Evolutionary conservation across 2,329 filamentous ascomycete species (phyloP).

Genomic region (Fusarium sp.): DNA sequence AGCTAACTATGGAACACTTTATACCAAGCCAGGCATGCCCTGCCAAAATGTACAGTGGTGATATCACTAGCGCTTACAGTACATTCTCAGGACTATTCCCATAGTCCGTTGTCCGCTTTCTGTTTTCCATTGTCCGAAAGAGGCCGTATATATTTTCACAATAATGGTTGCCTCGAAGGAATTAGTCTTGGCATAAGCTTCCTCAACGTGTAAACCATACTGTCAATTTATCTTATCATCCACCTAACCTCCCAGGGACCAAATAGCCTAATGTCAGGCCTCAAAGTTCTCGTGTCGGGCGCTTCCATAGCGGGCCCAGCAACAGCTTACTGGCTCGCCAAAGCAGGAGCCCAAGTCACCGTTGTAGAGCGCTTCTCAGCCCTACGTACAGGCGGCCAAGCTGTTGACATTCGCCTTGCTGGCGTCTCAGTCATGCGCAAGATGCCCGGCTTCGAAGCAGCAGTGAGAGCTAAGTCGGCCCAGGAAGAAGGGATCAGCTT

Average conservation of each 20-base stretch:
- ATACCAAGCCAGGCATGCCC: neutral
- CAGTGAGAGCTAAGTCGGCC: constrained; percentile 7
- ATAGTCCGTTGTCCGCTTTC: constrained; percentile 18
- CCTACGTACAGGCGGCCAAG: constrained; percentile 53
- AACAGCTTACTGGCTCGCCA: constrained; percentile 49
- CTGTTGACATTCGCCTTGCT: constrained; percentile 54
- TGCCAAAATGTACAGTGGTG: neutral
- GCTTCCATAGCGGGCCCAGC: constrained; percentile 51
- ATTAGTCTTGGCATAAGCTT: too few species aligned
- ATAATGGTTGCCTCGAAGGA: too few species aligned
- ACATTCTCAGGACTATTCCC: constrained; percentile 3
- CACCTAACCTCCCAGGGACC: too few species aligned
- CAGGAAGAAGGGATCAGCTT: constrained; percentile 27
- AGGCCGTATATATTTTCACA: neutral
- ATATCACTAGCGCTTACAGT: neutral
- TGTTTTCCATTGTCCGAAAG: constrained; percentile 11
- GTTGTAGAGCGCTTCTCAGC: constrained; percentile 55
- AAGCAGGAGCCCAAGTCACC: constrained; percentile 51
- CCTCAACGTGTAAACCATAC: neutral
- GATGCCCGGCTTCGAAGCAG: constrained; percentile 53
- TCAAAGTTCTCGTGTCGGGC: constrained; percentile 49
- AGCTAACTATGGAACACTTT: neutral
- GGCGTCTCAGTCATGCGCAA: constrained; percentile 55
- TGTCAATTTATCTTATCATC: neutral
- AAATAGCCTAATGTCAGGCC: constrained; percentile 26